These are phyloP conservation scores for Cronartium quercuum DNA, from an alignment of 1,284 basidiomycete species.

Conservation along the genomic window DNA sequence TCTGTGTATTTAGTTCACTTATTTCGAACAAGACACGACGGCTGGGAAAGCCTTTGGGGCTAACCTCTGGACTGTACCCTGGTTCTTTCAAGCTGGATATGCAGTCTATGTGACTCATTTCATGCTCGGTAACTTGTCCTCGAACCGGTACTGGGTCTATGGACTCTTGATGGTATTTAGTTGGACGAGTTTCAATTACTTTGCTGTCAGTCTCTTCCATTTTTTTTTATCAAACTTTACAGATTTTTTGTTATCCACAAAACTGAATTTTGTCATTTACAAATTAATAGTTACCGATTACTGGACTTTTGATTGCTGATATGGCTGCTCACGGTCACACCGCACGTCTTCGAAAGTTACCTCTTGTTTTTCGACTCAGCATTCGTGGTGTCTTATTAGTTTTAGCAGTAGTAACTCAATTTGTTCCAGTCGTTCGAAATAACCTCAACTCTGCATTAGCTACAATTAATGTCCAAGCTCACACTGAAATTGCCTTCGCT, in stretches of 20 bases:
- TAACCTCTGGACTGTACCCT: constrained; percentile 48
- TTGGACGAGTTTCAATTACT: constrained; percentile 49
- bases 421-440: constrained; percentile 46
- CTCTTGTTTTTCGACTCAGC: constrained; percentile 42
- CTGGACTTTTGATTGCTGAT: constrained; percentile 43
- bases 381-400: constrained; percentile 45
- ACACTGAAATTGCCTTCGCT: constrained; percentile 46
- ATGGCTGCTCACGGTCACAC: constrained; percentile 48
- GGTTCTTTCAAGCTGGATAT: constrained; percentile 49
- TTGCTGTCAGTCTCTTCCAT: constrained; percentile 36
- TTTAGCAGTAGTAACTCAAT: constrained; percentile 45
- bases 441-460: constrained; percentile 46
- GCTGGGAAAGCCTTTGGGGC: constrained; percentile 48
- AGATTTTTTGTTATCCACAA: neutral
- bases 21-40: constrained; percentile 46
- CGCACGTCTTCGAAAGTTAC: constrained; percentile 46
- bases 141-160: constrained; percentile 50
- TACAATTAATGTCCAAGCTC: constrained; percentile 46
- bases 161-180: constrained; percentile 46
- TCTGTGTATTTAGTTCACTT: constrained; percentile 44
- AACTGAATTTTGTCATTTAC: neutral
- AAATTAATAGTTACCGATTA: constrained; percentile 19
- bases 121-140: constrained; percentile 49
- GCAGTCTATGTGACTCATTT: constrained; percentile 47
- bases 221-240: neutral